Evolutionary conservation across 129 eudicot genomes (phyloP).

Genomic region (Scalesia atractyloides): DNA sequence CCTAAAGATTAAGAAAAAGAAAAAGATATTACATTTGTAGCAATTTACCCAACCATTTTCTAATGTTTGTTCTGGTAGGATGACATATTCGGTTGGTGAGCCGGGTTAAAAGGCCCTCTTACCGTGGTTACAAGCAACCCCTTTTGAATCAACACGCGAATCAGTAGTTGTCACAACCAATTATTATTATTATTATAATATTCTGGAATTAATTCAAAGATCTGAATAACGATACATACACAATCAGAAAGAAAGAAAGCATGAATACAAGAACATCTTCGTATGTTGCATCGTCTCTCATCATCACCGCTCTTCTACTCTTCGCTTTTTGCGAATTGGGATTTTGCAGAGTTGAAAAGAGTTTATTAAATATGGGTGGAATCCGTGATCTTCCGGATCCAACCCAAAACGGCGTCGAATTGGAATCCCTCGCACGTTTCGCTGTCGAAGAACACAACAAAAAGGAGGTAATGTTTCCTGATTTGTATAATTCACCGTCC

Average conservation of each 20-base stretch:
- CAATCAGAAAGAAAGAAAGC: not conserved
- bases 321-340: conserved; percentile 22
- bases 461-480: conserved; percentile 46
- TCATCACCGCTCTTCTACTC: conserved; percentile 24
- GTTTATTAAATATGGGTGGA: conserved; percentile 5
- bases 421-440: conserved; percentile 64
- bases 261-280: conserved; percentile 21
- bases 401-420: conserved; percentile 33
- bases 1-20: too few species aligned
- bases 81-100: not conserved
- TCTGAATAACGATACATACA: not conserved
- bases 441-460: conserved; percentile 74
- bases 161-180: not conserved
- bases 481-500: not conserved
- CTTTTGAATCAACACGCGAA: not conserved
- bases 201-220: not conserved
- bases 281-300: conserved; percentile 16
- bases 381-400: conserved; percentile 29
- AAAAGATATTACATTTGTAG: too few species aligned
- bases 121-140: not conserved
- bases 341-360: conserved; percentile 17
- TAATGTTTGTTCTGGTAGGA: not conserved
- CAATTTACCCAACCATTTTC: too few species aligned
- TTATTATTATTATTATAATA: not conserved
- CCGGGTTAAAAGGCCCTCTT: not conserved